These are phyloP conservation scores for Schrenkiella parvula DNA, from an alignment of 345 rosid species.

Conservation along the genomic window DNA sequence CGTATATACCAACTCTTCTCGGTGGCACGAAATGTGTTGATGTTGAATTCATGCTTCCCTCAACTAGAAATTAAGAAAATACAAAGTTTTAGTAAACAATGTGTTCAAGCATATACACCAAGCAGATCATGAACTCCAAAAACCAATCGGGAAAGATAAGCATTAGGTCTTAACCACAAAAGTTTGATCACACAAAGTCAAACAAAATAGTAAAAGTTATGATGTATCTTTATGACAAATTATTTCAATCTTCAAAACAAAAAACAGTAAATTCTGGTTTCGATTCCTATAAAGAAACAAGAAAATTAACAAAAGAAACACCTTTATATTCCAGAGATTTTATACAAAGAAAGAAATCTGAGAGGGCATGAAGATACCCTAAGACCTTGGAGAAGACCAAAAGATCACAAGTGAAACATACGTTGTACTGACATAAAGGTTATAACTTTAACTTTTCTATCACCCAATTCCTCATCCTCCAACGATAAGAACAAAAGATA, in stretches of 20 bases:
- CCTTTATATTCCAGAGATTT: background rate
- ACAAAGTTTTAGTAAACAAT: background rate
- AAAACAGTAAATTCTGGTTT: background rate
- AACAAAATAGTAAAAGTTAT: background rate
- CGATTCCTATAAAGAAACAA: background rate
- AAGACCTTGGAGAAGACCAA: constrained; percentile 15
- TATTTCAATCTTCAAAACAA: background rate
- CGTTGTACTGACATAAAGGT: background rate
- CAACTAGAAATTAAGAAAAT: constrained; percentile 1
- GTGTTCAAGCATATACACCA: background rate
- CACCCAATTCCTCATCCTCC: background rate
- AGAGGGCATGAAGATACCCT: background rate
- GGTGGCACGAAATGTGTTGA: constrained; percentile 74
- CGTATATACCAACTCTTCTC: constrained; percentile 70
- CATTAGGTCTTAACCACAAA: background rate
- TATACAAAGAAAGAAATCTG: background rate
- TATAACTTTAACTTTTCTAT: background rate
- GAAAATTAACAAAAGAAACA: background rate
- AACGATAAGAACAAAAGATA: background rate
- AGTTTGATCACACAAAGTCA: constrained; percentile 1
- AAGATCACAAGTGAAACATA: constrained; percentile 20
- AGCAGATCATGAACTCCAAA: background rate
- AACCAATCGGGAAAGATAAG: background rate
- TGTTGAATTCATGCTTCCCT: constrained; percentile 60
- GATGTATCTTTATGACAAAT: background rate